Evolutionary conservation across 1,139 yeast species (phyloP), one percentile per base, ranked within the genome.

Genomic region (Casaregolazyma lundiana): DNA sequence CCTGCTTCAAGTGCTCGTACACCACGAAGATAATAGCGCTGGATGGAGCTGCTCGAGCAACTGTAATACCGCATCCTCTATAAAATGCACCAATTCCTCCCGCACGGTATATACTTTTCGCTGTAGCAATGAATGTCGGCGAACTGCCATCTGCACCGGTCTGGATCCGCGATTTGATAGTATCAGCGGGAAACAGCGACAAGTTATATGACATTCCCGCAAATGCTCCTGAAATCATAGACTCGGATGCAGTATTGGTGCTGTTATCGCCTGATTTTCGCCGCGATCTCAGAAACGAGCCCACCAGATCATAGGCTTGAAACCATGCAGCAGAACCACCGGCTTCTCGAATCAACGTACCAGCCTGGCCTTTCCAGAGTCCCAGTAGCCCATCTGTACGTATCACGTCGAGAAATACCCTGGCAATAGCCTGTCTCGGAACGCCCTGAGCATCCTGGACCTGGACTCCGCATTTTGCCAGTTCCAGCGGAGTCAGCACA

Each of bases 311-410:
- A 62, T 88, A 88, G 29, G 92, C 78, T 0, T 96, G 94, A 67
- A 90, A 90, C 97, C 97, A 90, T 2, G 92, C 81, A 3, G 95
- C 87, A 1, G 96, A 86, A 5, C 97, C 97, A 20, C 89, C 82
- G 34, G 87, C 76, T 64, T 90, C 97, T 58, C 97, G 75, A 2
- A 86, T 54, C 47, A 88, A 68, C 0, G 97, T 90, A n/a, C 95
- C 83, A 0, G 80, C 71, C 55, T 89, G 89, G 1, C 97, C 97
- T 51, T 78, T 78, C 96, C 96, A 90, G 50, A 82, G 68, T 0
- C 86, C 86, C 13, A 51, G 46, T 0, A 86, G 8, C 0, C 97
- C 97, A 13, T 76, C 72, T 3, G 67, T 64, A 9, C 56, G 57
- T 21, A 53, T 49, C 2, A 57, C 52, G 11, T 11, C 8, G 9